Percentiles rank a stretch among this genome's conserved stretches.
These are phyloP conservation scores for Backusella parvicylindrica DNA, from an alignment of 192 early-diverging fungal species.

Conservation along the genomic window DNA sequence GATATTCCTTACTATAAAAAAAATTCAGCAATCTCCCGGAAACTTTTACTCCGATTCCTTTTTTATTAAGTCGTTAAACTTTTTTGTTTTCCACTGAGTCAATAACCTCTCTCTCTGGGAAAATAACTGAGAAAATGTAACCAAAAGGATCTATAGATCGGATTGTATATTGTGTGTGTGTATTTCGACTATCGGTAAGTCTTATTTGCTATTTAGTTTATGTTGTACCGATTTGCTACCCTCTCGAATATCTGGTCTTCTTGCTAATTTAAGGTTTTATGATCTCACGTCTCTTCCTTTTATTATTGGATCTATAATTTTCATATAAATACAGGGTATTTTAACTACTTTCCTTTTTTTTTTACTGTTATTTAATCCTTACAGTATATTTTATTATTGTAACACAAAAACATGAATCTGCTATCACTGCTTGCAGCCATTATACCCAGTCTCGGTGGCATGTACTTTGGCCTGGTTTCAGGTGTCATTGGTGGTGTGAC, in stretches of 20 bases:
- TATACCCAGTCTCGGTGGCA: background rate
- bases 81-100: background rate
- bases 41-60: background rate
- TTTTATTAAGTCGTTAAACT: background rate
- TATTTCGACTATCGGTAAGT: background rate
- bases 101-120: background rate
- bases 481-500: background rate
- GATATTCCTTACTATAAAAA: background rate
- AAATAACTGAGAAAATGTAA: background rate
- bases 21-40: background rate
- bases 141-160: conserved; percentile 1
- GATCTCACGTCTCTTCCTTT: background rate
- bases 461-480: background rate
- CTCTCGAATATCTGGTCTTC: background rate
- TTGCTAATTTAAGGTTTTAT: background rate
- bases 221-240: background rate
- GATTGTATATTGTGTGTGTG: background rate
- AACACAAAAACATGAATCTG: conserved; percentile 1
- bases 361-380: background rate
- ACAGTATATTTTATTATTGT: background rate
- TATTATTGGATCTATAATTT: background rate
- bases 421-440: background rate
- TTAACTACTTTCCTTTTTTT: background rate
- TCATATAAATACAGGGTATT: background rate
- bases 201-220: background rate